Conservation (phyloP, 257 asterid species). For the Perilla frutescens region DNA sequence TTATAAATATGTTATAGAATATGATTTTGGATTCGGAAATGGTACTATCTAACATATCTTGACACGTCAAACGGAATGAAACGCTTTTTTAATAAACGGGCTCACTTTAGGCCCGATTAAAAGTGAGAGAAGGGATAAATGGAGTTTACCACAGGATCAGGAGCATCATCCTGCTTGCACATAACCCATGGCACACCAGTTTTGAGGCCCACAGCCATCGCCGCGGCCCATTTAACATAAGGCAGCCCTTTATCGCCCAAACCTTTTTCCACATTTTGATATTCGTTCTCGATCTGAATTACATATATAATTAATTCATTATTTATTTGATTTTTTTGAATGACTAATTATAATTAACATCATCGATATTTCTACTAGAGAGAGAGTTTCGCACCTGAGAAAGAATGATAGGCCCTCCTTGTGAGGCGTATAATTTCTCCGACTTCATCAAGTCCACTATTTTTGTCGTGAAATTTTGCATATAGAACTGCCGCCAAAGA, state of each 20-base stretch:
- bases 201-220: constrained; percentile 72
- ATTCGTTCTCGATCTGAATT: constrained; percentile 86
- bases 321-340: neutral
- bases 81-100: neutral
- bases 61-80: too few relatives aligned
- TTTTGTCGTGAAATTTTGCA: constrained; percentile 73
- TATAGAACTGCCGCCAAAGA: constrained; percentile 48
- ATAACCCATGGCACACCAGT: constrained; percentile 95
- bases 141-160: constrained; percentile 73
- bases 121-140: neutral
- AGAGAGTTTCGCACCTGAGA: constrained; percentile 58
- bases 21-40: too few relatives aligned
- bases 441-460: constrained; percentile 79
- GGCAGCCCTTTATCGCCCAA: constrained; percentile 62
- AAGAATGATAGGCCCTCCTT: constrained; percentile 90
- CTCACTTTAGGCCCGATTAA: neutral
- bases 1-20: too few relatives aligned
- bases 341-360: too few relatives aligned
- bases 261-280: constrained; percentile 66
- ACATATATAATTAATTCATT: neutral
- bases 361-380: neutral
- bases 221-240: constrained; percentile 89
- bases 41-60: too few relatives aligned
- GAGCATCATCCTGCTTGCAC: constrained; percentile 98
- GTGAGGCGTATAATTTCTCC: constrained; percentile 79